phyloP scores from a whole-genome alignment of 306 rosid genomes.

The Astragalus glycyphyllos region DNA sequence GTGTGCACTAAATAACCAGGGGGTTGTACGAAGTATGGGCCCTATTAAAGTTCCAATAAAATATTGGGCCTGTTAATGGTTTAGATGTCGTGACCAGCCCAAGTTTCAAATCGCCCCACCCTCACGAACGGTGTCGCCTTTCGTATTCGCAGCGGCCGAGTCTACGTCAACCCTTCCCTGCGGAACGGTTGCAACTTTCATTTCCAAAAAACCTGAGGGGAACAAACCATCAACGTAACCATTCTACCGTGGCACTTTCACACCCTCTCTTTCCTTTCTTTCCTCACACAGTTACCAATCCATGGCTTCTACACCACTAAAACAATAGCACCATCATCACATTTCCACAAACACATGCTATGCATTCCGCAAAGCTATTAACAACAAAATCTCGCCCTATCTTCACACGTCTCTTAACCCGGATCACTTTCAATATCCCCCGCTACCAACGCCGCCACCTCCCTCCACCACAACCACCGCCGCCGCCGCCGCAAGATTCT shows the following conservation, averaged over 20 bases:
- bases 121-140: neutral
- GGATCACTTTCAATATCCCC: conserved; percentile 48
- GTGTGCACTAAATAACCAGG: too few relatives aligned
- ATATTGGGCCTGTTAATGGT: too few relatives aligned
- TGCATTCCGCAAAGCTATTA: conserved; percentile 44
- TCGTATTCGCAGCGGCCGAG: conserved; percentile 26
- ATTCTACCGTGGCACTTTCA: conserved; percentile 4
- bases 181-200: neutral
- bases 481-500: conserved; percentile 41
- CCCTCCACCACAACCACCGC: conserved; percentile 42
- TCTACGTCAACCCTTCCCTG: neutral
- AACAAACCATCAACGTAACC: conserved; percentile 24
- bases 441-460: conserved; percentile 32
- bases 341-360: conserved; percentile 28
- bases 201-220: conserved; percentile 27
- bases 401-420: conserved; percentile 53
- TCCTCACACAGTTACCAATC: neutral
- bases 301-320: conserved; percentile 28
- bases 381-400: conserved; percentile 39
- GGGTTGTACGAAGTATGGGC: too few relatives aligned
- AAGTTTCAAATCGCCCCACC: neutral
- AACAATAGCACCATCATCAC: neutral
- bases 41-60: too few relatives aligned
- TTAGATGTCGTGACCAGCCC: neutral
- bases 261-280: neutral